Conservation (phyloP, 179 eudicot genomes). For the Amaranthus tricolor region DNA sequence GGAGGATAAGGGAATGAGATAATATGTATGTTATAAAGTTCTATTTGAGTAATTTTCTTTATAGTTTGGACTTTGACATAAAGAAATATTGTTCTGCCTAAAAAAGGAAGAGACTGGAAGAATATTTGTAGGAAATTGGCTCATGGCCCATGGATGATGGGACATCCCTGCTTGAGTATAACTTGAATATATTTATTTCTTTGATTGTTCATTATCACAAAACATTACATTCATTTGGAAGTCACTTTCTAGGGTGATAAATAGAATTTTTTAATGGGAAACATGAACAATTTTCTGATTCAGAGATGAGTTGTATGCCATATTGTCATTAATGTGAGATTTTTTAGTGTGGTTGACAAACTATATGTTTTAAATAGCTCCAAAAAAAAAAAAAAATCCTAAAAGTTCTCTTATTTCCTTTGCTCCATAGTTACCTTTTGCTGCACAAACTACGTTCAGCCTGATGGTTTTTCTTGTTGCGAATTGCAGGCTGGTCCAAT, state of each 20-base stretch:
- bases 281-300: neutral
- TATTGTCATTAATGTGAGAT: neutral
- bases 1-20: neutral
- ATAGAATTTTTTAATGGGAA: neutral
- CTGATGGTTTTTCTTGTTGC: constrained; percentile 7
- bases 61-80: too few species aligned
- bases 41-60: too few species aligned
- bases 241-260: neutral
- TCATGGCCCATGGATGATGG: neutral
- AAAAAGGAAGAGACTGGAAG: neutral
- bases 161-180: neutral
- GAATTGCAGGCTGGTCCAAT: constrained; percentile 78
- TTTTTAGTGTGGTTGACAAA: neutral
- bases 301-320: neutral
- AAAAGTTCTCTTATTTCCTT: neutral
- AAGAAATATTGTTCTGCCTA: too few species aligned
- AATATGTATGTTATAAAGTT: too few species aligned
- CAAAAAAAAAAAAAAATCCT: neutral
- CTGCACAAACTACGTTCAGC: neutral
- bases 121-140: neutral
- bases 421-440: neutral
- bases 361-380: neutral
- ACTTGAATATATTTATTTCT: neutral
- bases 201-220: neutral
- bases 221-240: neutral